phyloP scores from a whole-genome alignment of 352 stramenopile species.

The Phytopythium vexans region DNA sequence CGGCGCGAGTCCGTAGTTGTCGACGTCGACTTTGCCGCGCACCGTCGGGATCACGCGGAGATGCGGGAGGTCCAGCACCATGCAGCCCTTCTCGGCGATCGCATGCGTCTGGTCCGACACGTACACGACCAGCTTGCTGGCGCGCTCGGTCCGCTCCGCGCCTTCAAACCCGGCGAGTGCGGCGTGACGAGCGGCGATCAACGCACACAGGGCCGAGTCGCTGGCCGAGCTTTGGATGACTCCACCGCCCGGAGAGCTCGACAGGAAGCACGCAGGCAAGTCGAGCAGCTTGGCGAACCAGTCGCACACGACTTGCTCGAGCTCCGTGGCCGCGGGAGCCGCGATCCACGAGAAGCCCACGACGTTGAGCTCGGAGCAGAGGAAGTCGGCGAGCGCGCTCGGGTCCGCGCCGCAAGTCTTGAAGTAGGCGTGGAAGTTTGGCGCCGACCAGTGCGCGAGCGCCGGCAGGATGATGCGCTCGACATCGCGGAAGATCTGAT shows the following conservation, averaged over 20 bases:
- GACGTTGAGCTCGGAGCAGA: slow-evolving; percentile 52
- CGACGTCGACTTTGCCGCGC: slow-evolving; percentile 33
- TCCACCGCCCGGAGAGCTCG: slow-evolving; percentile 44
- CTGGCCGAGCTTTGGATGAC: slow-evolving; percentile 70
- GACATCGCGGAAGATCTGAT: slow-evolving; percentile 55
- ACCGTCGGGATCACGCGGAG: slow-evolving; percentile 48
- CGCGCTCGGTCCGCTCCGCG: slow-evolving; percentile 22
- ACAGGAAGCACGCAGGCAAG: slow-evolving; percentile 54
- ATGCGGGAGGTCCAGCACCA: slow-evolving; percentile 60
- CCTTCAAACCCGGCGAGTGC: slow-evolving; percentile 35
- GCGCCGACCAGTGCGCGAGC: slow-evolving; percentile 66
- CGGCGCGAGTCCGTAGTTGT: slow-evolving; percentile 52
- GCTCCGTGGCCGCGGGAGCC: slow-evolving; percentile 54
- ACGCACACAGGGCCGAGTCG: slow-evolving; percentile 49
- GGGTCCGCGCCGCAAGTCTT: slow-evolving; percentile 46
- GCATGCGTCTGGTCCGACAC: slow-evolving; percentile 71
- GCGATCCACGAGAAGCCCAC: slow-evolving; percentile 68
- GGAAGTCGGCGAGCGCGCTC: slow-evolving; percentile 48
- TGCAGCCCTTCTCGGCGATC: slow-evolving; percentile 63
- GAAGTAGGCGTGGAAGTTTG: slow-evolving; percentile 70
- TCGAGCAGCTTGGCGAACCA: slow-evolving; percentile 59
- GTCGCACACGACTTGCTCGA: slow-evolving; percentile 68
- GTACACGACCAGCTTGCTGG: slow-evolving; percentile 53
- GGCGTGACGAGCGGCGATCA: slow-evolving; percentile 36
- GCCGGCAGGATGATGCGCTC: slow-evolving; percentile 59